phyloP scores from a whole-genome alignment of 192 early-diverging fungal species.

The Neocallimastix lanati region DNA sequence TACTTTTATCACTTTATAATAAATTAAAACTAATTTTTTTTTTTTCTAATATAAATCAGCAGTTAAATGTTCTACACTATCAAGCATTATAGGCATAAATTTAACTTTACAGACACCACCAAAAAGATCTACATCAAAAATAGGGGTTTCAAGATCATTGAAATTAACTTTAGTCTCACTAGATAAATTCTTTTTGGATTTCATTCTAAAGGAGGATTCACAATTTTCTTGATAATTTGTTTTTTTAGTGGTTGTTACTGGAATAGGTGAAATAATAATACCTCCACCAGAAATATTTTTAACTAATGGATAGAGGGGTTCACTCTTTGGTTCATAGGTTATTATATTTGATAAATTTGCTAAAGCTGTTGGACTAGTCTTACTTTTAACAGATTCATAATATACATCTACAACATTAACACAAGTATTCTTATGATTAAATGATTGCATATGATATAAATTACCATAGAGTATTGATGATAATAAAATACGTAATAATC shows the following conservation, averaged over 20 bases:
- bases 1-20: no score
- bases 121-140: background rate
- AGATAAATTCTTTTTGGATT: background rate
- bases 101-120: background rate
- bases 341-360: background rate
- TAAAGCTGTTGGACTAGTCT: background rate
- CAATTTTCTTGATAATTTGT: background rate
- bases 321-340: background rate
- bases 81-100: background rate
- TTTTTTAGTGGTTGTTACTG: background rate
- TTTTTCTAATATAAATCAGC: background rate
- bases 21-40: background rate
- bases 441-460: constrained; percentile 18
- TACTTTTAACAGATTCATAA: background rate
- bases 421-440: constrained; percentile 25
- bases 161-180: background rate
- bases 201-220: background rate
- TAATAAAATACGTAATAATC: constrained; percentile 28
- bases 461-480: constrained; percentile 18
- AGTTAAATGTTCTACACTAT: background rate
- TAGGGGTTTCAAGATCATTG: background rate
- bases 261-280: background rate
- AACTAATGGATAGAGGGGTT: background rate
- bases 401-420: constrained; percentile 26
- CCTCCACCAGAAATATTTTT: background rate